Evolutionary conservation across 2,329 filamentous ascomycete species (phyloP).

Genomic region (Herpotrichia juniperi): DNA sequence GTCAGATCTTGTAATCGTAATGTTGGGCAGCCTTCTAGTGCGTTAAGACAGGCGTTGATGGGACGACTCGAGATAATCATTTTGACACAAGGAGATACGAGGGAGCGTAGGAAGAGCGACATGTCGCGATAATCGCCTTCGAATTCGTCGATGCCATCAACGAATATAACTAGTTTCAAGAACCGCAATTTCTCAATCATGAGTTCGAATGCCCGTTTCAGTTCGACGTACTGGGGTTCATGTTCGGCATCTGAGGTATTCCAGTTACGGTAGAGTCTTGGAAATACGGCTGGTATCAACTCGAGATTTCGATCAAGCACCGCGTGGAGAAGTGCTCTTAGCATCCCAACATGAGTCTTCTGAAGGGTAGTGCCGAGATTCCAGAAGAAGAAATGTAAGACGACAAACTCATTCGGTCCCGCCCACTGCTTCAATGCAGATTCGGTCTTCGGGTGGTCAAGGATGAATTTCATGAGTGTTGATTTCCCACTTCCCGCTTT

Average conservation of each 20-base stretch:
- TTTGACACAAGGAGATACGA: conserved; percentile 13
- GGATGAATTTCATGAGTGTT: conserved; percentile 41
- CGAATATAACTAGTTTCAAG: conserved; percentile 18
- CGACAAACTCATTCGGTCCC: not conserved
- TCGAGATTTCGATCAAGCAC: conserved; percentile 11
- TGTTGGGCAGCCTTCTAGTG: conserved; percentile 12
- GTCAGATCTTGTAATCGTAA: conserved; percentile 15
- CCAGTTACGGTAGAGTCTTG: conserved; percentile 8
- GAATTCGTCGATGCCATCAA: conserved; percentile 28
- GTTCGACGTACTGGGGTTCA: conserved; percentile 8
- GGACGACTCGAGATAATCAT: conserved; percentile 22
- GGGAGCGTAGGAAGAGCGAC: conserved; percentile 5
- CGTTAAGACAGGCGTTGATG: conserved; percentile 10
- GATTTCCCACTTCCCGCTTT: conserved; percentile 45
- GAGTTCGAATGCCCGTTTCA: conserved; percentile 7
- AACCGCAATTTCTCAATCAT: conserved; percentile 8
- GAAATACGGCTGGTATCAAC: conserved; percentile 13
- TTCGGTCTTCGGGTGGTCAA: conserved; percentile 14
- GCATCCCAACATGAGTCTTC: conserved; percentile 27
- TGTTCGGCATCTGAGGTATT: not conserved
- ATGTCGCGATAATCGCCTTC: conserved; percentile 19
- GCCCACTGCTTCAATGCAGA: conserved; percentile 24
- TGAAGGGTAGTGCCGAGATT: conserved; percentile 31
- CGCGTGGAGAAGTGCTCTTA: conserved; percentile 28
- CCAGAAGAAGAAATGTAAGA: conserved; percentile 41